Conservation (phyloP, 2,329 filamentous ascomycete species). For the Trichoderma sp. region DNA sequence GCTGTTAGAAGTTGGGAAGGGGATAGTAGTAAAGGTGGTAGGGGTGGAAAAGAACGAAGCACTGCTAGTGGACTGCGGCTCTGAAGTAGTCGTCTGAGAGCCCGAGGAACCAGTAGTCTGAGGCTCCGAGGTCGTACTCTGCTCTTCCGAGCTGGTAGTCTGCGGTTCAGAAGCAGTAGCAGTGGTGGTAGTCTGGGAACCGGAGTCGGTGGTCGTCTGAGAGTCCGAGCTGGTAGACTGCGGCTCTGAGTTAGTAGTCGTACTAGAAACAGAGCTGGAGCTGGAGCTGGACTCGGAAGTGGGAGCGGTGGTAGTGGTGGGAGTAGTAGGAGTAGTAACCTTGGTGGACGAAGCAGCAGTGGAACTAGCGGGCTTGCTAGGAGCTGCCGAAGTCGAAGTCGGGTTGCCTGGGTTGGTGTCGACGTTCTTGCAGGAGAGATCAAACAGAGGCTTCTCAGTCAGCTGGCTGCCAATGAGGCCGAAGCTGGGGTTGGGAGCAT, state of each 20-base stretch:
- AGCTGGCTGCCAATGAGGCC: conserved; percentile 60
- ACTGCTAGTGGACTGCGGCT: not conserved
- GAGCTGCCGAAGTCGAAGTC: conserved; percentile 12
- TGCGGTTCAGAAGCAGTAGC: not conserved
- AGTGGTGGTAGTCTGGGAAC: not conserved
- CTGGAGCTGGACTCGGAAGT: conserved; percentile 27
- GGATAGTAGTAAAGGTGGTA: conserved; percentile 25
- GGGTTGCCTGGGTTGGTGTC: conserved; percentile 13
- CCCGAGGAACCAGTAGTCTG: not conserved
- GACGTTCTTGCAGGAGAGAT: conserved; percentile 55
- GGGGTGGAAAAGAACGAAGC: conserved; percentile 23
- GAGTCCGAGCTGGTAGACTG: not conserved
- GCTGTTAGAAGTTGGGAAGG: conserved; percentile 22
- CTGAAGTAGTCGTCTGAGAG: not conserved
- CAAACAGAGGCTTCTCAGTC: conserved; percentile 55
- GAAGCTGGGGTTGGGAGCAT: conserved; percentile 64
- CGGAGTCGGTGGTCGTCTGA: not conserved
- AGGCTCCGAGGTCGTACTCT: not conserved
- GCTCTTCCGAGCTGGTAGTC: not conserved
- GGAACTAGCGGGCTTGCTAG: conserved; percentile 19
- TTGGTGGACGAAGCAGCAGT: conserved; percentile 21
- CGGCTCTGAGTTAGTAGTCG: not conserved
- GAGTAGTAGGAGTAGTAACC: conserved; percentile 23
- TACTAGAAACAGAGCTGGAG: conserved; percentile 10
- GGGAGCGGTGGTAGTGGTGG: conserved; percentile 21